Conservation (phyloP, 805 yeast species). For the Wickerhamiella cacticola region DNA sequence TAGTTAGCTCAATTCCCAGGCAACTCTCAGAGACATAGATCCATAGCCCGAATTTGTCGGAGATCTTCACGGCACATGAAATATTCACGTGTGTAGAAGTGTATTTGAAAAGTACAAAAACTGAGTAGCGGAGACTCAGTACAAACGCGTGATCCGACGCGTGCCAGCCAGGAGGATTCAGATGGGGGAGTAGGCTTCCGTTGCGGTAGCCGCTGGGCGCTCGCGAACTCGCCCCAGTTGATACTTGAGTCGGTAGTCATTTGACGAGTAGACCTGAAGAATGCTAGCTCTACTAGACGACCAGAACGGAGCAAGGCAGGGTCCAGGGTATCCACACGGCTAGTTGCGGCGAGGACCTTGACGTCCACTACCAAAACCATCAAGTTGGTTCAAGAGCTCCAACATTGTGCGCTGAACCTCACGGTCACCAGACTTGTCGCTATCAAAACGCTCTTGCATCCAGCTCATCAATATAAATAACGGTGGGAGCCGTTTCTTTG, state of each 20-base stretch:
- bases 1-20: no score
- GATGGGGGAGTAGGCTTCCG: no score
- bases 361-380: slow-evolving; percentile 98
- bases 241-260: slow-evolving; percentile 79
- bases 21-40: no score
- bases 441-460: slow-evolving; percentile 98
- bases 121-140: no score
- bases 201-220: no score
- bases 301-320: slow-evolving; percentile 98
- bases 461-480: slow-evolving; percentile 92
- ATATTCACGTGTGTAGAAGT: no score
- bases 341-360: slow-evolving; percentile 95
- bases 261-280: slow-evolving; percentile 94
- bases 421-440: slow-evolving; percentile 94
- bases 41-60: no score
- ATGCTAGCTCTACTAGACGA: slow-evolving; percentile 94
- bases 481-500: slow-evolving; percentile 96
- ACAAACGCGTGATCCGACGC: no score
- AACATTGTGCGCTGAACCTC: slow-evolving; percentile 99
- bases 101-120: no score
- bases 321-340: slow-evolving; percentile 93
- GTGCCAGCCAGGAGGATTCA: no score
- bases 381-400: slow-evolving; percentile 91
- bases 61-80: no score
- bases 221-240: slow-evolving; percentile 98